Evolutionary conservation across 2,329 filamentous ascomycete species (phyloP), one percentile per base, ranked within the genome.

Genomic region (Cercospora sojina): DNA sequence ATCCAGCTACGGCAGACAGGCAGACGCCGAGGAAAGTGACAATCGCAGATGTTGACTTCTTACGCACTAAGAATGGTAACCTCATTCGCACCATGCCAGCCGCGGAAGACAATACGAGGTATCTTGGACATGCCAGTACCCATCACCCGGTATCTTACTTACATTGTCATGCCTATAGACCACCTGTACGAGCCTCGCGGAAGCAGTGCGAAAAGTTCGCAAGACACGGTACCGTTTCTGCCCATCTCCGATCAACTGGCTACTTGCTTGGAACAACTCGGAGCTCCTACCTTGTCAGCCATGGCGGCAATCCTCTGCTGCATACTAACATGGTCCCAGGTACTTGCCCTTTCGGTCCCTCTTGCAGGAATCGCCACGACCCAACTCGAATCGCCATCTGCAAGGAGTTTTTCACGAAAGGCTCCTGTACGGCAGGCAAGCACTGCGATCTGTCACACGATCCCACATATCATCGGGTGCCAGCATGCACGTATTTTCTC

Each of bases 401-500:
- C 87, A 95, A 92, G 80, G 89, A 91, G 62, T 93, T 91, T 77
- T 84, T 98, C 62, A 88, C 89, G 75, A 93, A 90, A 76, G 90
- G 91, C 76, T 84, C 86, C 74, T 99, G 95, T 82, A 82, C 84
- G 73, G 87, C 87, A 78, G 92, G 92, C 80, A 86, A 90, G 75
- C 85, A 85, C 75, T 99, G 95, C 85, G 91, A 96, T 80, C 86
- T 98, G 67, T 97, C 93, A 70, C 95, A 98, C 85, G 89, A 95
- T 57, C 83, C 91, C 70, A 91, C 86, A 64, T 87, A 92, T 71
- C 87, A 97, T 79, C 91, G 94, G 80, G 91, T 91, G 63, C 93
- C 95, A 65, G 87, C 90, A 68, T 98, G 95, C 83, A 81, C 95
- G 78, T 93, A 97, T 82, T 97, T 92, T 82, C 87, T 92, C 78